phyloP scores from a whole-genome alignment of 2,329 filamentous ascomycete species.

The Pleurostoma richardsiae region DNA sequence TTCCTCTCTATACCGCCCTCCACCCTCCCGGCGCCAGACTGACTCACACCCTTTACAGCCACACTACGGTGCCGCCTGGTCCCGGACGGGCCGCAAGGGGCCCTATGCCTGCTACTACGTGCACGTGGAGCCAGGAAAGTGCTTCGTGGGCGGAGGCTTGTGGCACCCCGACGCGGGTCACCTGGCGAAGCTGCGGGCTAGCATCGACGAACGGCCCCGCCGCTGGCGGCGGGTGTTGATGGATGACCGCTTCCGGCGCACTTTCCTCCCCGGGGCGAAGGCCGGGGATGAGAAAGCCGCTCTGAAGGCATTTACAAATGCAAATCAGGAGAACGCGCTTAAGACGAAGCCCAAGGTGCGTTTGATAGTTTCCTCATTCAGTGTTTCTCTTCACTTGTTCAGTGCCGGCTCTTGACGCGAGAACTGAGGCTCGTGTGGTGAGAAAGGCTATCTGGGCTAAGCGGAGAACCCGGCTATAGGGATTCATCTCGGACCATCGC shows the following conservation, averaged over 20 bases:
- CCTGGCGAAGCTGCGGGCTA: constrained; percentile 63
- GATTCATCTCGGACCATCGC: constrained; percentile 66
- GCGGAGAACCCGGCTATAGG: constrained; percentile 38
- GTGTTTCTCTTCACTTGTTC: constrained; percentile 1
- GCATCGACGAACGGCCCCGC: constrained; percentile 69
- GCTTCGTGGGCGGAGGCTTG: constrained; percentile 74
- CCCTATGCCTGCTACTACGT: constrained; percentile 87
- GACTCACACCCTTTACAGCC: constrained; percentile 42
- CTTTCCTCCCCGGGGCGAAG: constrained; percentile 56
- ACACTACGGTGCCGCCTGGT: constrained; percentile 83
- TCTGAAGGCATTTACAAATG: constrained; percentile 63
- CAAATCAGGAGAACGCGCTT: constrained; percentile 69
- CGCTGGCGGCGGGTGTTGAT: constrained; percentile 65
- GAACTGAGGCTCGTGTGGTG: too few species aligned
- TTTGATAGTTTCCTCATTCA: not conserved
- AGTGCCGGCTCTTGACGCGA: too few species aligned
- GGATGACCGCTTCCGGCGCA: constrained; percentile 53
- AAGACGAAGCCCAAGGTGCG: constrained; percentile 80
- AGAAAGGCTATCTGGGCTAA: too few species aligned
- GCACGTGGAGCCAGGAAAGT: constrained; percentile 67
- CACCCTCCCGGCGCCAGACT: not conserved
- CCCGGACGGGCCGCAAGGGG: constrained; percentile 80
- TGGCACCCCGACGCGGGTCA: constrained; percentile 70
- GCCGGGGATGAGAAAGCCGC: constrained; percentile 51
- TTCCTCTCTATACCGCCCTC: constrained; percentile 14